Evolutionary conservation across 352 stramenopile species (phyloP).

Genomic region (Lagenidium sp.): DNA sequence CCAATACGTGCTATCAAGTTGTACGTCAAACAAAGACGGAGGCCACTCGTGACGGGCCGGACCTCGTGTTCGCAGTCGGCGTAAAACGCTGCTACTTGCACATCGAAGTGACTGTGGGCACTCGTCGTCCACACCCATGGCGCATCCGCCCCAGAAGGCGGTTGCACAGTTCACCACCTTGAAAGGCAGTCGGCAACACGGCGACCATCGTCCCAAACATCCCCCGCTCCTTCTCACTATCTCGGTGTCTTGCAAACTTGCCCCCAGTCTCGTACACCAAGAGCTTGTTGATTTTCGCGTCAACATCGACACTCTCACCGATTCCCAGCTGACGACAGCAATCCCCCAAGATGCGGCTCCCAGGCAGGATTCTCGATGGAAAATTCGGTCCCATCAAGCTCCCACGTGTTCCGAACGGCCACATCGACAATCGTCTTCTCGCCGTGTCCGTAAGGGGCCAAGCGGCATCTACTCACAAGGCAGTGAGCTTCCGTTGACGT

Average conservation of each 20-base stretch:
- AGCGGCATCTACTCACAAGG: not conserved
- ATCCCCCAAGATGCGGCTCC: not conserved
- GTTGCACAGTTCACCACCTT: not conserved
- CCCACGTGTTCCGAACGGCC: not conserved
- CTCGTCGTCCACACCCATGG: not conserved
- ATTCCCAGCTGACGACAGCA: not conserved
- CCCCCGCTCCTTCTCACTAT: constrained; percentile 20
- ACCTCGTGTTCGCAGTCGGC: constrained; percentile 1
- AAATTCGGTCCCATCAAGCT: not conserved
- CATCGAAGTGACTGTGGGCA: not conserved
- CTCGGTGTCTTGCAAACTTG: constrained; percentile 10
- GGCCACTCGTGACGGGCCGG: not conserved
- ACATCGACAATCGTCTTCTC: constrained; percentile 1
- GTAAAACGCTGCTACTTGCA: not conserved
- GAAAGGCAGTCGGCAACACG: constrained; percentile 7
- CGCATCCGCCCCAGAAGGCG: not conserved
- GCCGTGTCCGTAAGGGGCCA: not conserved
- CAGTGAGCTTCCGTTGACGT: too few species aligned
- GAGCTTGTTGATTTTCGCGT: constrained; percentile 17
- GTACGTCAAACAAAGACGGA: constrained; percentile 1
- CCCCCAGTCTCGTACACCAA: constrained; percentile 14
- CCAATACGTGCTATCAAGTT: not conserved
- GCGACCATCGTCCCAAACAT: constrained; percentile 19
- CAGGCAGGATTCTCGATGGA: too few species aligned
- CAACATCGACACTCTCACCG: constrained; percentile 1